A percentile compares a stretch with the other conserved stretches of the same genome.
Conservation (phyloP, 2,329 filamentous ascomycete genomes). For the Fusarium longipes region DNA sequence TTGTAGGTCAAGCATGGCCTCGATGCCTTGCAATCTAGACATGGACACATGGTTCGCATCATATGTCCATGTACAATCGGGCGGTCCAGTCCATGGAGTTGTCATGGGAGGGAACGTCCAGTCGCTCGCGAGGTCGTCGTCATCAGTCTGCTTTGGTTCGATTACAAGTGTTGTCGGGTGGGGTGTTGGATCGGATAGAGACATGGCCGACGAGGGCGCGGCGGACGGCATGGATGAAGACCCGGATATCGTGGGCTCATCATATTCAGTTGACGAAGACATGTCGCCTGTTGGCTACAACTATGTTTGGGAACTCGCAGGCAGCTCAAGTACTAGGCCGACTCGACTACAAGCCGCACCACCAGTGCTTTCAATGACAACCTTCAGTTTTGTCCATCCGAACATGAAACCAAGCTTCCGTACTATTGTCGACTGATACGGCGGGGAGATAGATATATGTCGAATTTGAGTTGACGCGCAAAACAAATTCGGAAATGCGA, state of each 20-base stretch:
- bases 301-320: constrained; percentile 9
- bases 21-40: constrained; percentile 44
- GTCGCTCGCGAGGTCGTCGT: constrained; percentile 36
- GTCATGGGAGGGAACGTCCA: constrained; percentile 52
- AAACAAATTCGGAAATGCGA: constrained; percentile 1
- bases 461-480: constrained; percentile 1
- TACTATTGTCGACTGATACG: constrained; percentile 2
- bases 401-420: constrained; percentile 21
- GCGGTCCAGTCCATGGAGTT: constrained; percentile 52
- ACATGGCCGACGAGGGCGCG: constrained; percentile 30
- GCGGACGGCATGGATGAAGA: constrained; percentile 23
- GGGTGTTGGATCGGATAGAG: constrained; percentile 32
- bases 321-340: constrained; percentile 24
- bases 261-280: constrained; percentile 34
- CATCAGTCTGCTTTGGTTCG: constrained; percentile 34
- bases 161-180: constrained; percentile 23
- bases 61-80: constrained; percentile 55
- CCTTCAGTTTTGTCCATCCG: constrained; percentile 42
- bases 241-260: constrained; percentile 24
- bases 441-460: constrained; percentile 4
- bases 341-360: constrained; percentile 35
- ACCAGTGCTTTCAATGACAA: constrained; percentile 27
- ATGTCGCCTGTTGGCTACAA: constrained; percentile 24
- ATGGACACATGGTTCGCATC: constrained; percentile 45
- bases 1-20: constrained; percentile 54